Evolutionary conservation across 1,139 yeast species (phyloP), one percentile per base, ranked within the genome.

Genomic region (Petasospora fabianii): DNA sequence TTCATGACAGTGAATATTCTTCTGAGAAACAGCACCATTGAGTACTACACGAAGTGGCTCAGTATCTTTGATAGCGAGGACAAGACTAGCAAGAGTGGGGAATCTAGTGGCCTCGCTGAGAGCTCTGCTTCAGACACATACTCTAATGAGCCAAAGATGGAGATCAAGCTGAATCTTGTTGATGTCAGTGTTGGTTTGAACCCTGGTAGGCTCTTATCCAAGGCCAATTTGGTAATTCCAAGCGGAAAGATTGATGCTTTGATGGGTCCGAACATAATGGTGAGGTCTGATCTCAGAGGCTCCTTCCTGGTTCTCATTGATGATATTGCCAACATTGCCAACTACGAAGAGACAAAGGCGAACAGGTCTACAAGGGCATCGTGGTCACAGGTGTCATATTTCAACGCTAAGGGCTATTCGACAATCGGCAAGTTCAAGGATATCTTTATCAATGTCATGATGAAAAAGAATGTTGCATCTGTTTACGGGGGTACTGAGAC

Each of bases 11-110:
- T 58, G 3, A 74, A 69, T 19, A 39, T 77, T 2, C 62, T 66
- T 18, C 46, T 77, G n/a, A 62, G 72, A 33, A 73, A 75, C 39
- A 43, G 73, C 12, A 44, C 64, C 14, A 16, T 80, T 4, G 76
- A 75, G 30, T 79, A 78, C 46, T 72, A 75, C 51, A 74, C 86
- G 0, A 56, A 61, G 20, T 81, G 87, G 88, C 51, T 80, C 35
- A 15, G 43, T 11, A 43, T 42, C n/a, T 55, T 53, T 16, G 49
- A 44, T 6, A 21, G 35, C 7, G 33, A 32, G 5, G 30, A 32
- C 11, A 32, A 35, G 14, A 13, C 27, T 4, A 20, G 26, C 3
- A 6, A 31, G 0, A 30, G 32, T 15, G 43, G 27, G 3, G 36
- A 39, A 1, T 41, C 41, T 4, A 39, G 41, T 13, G 38, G 38